Evolutionary conservation across 1,284 basidiomycete species (phyloP).

Genomic region (Papiliotrema laurentii): DNA sequence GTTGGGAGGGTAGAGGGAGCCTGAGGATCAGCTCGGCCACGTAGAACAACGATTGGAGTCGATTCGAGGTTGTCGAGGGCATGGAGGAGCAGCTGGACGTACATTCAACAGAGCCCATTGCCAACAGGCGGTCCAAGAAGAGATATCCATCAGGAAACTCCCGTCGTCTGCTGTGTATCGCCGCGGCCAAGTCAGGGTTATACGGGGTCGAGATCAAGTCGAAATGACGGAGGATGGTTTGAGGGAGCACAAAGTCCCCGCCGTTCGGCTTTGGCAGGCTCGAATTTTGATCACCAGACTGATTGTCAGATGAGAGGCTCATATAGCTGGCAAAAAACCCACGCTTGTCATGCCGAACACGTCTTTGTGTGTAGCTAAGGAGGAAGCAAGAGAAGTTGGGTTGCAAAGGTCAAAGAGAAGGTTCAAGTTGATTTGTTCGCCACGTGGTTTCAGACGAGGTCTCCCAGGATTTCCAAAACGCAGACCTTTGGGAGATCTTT

Average conservation of each 20-base stretch:
- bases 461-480: no score
- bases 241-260: background rate
- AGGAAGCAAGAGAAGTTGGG: background rate
- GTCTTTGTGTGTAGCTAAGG: background rate
- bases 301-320: no score
- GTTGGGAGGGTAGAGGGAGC: slow-evolving; percentile 33
- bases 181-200: slow-evolving; percentile 5
- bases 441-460: no score
- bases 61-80: background rate
- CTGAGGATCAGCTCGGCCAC: background rate
- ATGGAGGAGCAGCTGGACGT: slow-evolving; percentile 4
- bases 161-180: slow-evolving; percentile 14
- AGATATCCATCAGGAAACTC: slow-evolving; percentile 22
- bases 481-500: no score
- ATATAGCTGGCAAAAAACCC: no score
- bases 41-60: no score
- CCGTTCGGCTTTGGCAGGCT: no score
- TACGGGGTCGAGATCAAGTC: slow-evolving; percentile 36
- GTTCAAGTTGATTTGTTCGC: no score
- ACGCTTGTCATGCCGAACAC: no score
- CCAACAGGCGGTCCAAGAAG: slow-evolving; percentile 38
- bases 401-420: background rate
- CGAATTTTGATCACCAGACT: no score
- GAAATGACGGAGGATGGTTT: slow-evolving; percentile 31
- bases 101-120: slow-evolving; percentile 31